Base-by-base conservation (phyloP, 768 basidiomycete species). In the Calocybe gangraenosa region DNA sequence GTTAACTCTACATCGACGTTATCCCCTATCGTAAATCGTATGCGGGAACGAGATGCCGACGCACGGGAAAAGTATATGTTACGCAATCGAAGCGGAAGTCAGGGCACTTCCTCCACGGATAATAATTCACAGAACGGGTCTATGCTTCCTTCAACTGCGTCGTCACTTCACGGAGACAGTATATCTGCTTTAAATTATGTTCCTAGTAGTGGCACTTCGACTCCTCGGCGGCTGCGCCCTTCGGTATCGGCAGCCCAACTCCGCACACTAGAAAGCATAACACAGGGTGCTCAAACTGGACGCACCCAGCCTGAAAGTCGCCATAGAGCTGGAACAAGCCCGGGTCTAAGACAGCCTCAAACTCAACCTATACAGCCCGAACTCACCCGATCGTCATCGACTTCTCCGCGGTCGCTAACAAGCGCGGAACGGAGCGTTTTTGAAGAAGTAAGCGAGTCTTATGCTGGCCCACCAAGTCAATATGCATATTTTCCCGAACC, bases 51-150 rank as follows among this genome's bases (percentile, higher is more conserved):
- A 46, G 90, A 92, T 59, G 89, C 89, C 15, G 86, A 85, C 59
- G 91, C 90, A 30, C 88, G 87, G 73, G 88, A 90, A 61, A 87
- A 90, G 57, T 92, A 90, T 59, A 71, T 89, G 60, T 73, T 78
- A 49, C 78, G 90, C 46, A 87, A 87, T 68, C 78, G 90, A 46
- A 92, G 88, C 58, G 89, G 86, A 40, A 89, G 87, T 56, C 81
- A 74, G 44, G 81, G 79, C 35, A 83, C 82, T 19, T 73, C 83
- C 15, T 87, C 85, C 1, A 84, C 84, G 11, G 85, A 88, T 55
- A 79, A 74, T 51, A 79, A 69, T 60, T 85, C 84, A 6, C 78
- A 80, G 57, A 79, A 76, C 58, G 79, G 76, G 18, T 71, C 70
- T 37, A 55, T 61, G 33, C 72, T 63, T 54, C 67, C 76, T 31